Conservation (phyloP, 805 yeast species). For the Cyberlindnera suaveolens region DNA sequence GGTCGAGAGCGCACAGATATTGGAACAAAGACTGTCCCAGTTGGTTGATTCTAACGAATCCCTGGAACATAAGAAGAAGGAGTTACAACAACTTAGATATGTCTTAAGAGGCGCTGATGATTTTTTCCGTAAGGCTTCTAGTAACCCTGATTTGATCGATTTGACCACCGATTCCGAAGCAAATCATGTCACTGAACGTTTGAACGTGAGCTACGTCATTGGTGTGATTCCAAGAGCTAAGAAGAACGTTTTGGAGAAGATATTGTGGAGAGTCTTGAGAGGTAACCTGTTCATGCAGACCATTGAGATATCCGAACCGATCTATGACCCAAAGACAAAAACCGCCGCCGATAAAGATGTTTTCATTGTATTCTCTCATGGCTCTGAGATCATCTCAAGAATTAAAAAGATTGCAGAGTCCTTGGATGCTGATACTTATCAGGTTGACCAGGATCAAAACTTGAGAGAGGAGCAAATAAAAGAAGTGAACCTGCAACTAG, state of each 20-base stretch:
- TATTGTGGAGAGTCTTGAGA: slow-evolving; percentile 88
- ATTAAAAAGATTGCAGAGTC: slow-evolving; percentile 85
- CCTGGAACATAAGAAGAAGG: slow-evolving; percentile 53
- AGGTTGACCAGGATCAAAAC: slow-evolving; percentile 41
- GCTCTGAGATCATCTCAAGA: slow-evolving; percentile 63
- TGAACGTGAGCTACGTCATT: slow-evolving; percentile 46
- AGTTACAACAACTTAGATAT: slow-evolving; percentile 56
- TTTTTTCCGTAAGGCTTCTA: slow-evolving; percentile 32
- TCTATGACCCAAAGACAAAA: slow-evolving; percentile 60
- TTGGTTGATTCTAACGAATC: slow-evolving; percentile 64
- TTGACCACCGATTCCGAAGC: slow-evolving; percentile 14
- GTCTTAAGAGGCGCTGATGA: slow-evolving; percentile 44
- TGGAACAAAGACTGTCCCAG: slow-evolving; percentile 73
- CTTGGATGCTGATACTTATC: slow-evolving; percentile 75
- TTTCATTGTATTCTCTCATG: slow-evolving; percentile 90
- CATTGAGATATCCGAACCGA: slow-evolving; percentile 63
- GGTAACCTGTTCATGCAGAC: slow-evolving; percentile 82
- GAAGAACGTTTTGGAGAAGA: slow-evolving; percentile 66
- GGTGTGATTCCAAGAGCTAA: slow-evolving; percentile 80
- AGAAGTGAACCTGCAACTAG: slow-evolving; percentile 51
- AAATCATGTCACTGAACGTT: slow-evolving; percentile 22
- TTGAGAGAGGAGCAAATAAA: slow-evolving; percentile 60
- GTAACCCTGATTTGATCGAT: slow-evolving; percentile 10
- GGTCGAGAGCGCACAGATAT: slow-evolving; percentile 55
- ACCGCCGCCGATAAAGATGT: slow-evolving; percentile 64